Base-by-base conservation (phyloP, 805 yeast genomes). In the Lipomyces sp. region DNA sequence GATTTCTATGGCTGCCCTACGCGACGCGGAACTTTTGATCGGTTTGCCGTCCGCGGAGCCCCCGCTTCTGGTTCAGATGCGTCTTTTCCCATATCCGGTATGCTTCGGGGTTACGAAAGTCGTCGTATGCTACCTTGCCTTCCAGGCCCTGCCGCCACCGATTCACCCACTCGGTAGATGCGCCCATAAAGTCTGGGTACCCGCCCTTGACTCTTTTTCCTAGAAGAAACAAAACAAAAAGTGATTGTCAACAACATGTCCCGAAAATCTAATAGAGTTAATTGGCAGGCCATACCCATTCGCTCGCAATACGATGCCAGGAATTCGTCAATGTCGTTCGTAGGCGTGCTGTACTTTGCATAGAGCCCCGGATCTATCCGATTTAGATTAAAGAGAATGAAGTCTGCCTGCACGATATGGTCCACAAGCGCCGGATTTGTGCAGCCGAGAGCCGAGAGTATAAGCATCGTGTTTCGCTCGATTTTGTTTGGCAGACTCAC, bases 351-450 rank as follows among this genome's bases (percentile, higher is more conserved):
- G 57, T 79, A 65, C 60, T 73, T 82, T 44, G 74, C 72, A 59
- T 81, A 81, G 8, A 68, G 64, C 10, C 59, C 50, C 10, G 68
- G 68, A 38, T 68, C 58, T 21, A 60, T 57, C 35, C 49, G 37
- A 53, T 93, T 91, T 68, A 90, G 69, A 21, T 84, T 69, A 61
- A 74, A 93, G 26, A 91, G 71, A 32, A 91, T 68, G 65, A 84
- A 91, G 65, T 91, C 98, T 0, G 95, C 95, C 47, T 84, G 86
- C 29, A 87, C 77, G 2, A 84, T 81, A 0, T 95, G 95, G 64
- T 90, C 97, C 14, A 88, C 77, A n/a, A 78, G 71, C 14, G 77
- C 75, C 4, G 78, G 71, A 50, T 81, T 81, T 4, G 90, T 84
- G 42, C 93, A 83, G 1, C 95, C 95, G 33, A 84, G 80, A 18